Evolutionary conservation across 139 green algal genomes (phyloP), one percentile per base, ranked within the genome.

Genomic region (Chlorella sp.): DNA sequence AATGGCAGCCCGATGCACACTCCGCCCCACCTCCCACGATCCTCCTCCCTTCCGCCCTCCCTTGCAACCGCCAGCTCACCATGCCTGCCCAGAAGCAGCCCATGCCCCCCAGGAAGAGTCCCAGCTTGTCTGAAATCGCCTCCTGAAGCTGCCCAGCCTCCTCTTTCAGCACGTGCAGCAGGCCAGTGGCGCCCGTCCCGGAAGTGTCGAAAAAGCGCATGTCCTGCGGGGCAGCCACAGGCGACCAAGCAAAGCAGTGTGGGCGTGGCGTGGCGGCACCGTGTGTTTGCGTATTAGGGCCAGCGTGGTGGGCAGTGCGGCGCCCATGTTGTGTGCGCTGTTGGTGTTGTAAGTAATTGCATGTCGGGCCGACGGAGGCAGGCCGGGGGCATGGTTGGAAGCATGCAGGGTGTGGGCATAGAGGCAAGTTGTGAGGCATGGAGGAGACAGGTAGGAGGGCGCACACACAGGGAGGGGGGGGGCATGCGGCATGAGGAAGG

Each of bases 181-280:
- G 89, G 16, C 86, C 39, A 16, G 94, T 93, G 36, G 92, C 75
- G 19, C 34, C 75, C 34, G 30, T 14, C 32, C 32, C 30, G 0
- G 1, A 94, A n/a, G 90, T 92, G 85, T 99, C 97, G 83, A 98
- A 99, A 92, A 95, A 99, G 0, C 81, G 88, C 34, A 98, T 91
- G 40, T 99, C 96, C 94, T 99, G 97, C 39, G 89, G 88, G 34
- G 40, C 21, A 18, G 77, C 24, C 5, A 9, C 48, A 57, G 48
- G n/a, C n/a, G n/a, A 69, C 42, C 30, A 85, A 26, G 79, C 12
- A 39, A 57, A 57, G 48, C 48, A 57, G 48, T 9, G 48, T 15
- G 36, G 77, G 34, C 77, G 28, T 21, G 16, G n/a, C 37, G 34
- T 30, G 40, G n/a, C n/a, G n/a, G n/a, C n/a, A n/a, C n/a, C n/a